phyloP scores from a whole-genome alignment of 2,329 filamentous ascomycete genomes.

The Monosporascus sp. region DNA sequence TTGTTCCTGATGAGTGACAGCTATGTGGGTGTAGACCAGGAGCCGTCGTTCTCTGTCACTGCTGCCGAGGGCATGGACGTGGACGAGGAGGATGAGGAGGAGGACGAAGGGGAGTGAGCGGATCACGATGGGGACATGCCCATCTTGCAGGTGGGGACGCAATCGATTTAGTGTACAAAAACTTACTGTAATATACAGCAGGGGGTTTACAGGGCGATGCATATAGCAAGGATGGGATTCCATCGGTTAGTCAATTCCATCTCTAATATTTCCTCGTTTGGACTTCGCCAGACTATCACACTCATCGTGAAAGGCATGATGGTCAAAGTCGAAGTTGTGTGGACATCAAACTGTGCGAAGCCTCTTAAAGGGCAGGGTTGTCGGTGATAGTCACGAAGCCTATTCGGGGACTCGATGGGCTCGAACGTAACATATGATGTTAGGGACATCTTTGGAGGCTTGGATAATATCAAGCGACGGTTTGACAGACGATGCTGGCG shows the following conservation, averaged over 20 bases:
- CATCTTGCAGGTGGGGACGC: conserved; percentile 17
- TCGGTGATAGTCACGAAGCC: no score
- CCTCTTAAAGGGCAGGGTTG: no score
- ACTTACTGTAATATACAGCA: conserved; percentile 29
- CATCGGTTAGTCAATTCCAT: background rate
- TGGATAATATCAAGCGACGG: background rate
- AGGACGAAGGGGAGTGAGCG: conserved; percentile 45
- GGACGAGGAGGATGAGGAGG: conserved; percentile 79
- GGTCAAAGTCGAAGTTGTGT: background rate
- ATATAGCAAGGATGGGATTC: background rate
- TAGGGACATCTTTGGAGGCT: no score
- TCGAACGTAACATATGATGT: no score
- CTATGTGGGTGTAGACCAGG: conserved; percentile 95
- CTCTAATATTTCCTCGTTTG: background rate
- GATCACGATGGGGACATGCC: conserved; percentile 1
- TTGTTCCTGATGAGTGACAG: conserved; percentile 95
- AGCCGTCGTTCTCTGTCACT: conserved; percentile 77
- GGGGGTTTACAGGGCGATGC: conserved; percentile 9
- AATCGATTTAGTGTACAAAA: conserved; percentile 15
- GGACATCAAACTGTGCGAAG: background rate
- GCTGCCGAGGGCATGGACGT: conserved; percentile 94
- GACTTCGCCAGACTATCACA: background rate
- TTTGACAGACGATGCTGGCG: background rate
- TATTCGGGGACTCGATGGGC: no score
- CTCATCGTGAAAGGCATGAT: background rate